A percentile compares a stretch with the other conserved stretches of the same genome.
phyloP scores from a whole-genome alignment of 306 rosid species.

The Vicia faba region DNA sequence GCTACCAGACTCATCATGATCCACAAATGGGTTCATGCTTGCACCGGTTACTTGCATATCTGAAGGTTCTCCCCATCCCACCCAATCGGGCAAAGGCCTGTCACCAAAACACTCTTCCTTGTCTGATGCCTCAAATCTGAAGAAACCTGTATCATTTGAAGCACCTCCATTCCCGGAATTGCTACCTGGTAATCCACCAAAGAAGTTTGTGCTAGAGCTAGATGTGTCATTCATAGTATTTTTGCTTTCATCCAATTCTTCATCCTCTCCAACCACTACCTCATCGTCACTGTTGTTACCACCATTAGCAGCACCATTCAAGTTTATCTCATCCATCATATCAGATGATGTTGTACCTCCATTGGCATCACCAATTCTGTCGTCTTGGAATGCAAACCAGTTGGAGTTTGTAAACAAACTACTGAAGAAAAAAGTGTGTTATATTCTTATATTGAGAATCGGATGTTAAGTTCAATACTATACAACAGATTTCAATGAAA shows the following conservation, averaged over 20 bases:
- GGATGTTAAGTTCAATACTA: slow-evolving; percentile 10
- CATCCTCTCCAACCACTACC: slow-evolving; percentile 90
- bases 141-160: slow-evolving; percentile 73
- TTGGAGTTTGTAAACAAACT: slow-evolving; percentile 94
- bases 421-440: slow-evolving; percentile 48
- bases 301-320: slow-evolving; percentile 73
- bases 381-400: slow-evolving; percentile 99
- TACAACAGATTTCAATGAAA: slow-evolving; percentile 14
- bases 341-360: slow-evolving; percentile 68
- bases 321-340: slow-evolving; percentile 84
- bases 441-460: slow-evolving; percentile 15
- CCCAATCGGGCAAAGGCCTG: slow-evolving; percentile 93
- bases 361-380: slow-evolving; percentile 61
- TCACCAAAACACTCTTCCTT: slow-evolving; percentile 66
- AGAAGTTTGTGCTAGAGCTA: slow-evolving; percentile 54
- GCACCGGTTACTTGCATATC: slow-evolving; percentile 70
- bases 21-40: slow-evolving; percentile 80
- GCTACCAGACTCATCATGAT: slow-evolving; percentile 52
- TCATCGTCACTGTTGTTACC: slow-evolving; percentile 90
- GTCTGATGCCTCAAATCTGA: slow-evolving; percentile 76
- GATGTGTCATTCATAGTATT: slow-evolving; percentile 56
- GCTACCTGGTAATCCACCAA: slow-evolving; percentile 52
- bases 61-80: slow-evolving; percentile 81
- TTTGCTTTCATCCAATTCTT: slow-evolving; percentile 65
- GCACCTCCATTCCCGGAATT: slow-evolving; percentile 52